A percentile compares a stretch with the other conserved stretches of the same genome.
Evolutionary conservation across 225 moss, liverwort and hornwort genomes (phyloP).

Genomic region (Sphagnum contortum): DNA sequence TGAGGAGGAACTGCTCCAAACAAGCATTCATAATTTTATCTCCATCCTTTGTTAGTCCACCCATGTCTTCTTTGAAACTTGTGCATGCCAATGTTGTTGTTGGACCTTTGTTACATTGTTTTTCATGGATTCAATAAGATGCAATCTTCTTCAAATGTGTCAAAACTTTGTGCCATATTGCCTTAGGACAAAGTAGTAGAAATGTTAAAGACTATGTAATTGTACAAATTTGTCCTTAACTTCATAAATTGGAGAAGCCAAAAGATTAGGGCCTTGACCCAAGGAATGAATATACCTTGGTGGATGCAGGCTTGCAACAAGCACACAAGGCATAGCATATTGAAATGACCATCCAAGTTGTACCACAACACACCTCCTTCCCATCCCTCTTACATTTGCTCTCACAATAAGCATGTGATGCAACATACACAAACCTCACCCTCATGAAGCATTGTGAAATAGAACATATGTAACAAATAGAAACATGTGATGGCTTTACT

Average conservation of each 20-base stretch:
- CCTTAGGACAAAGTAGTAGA: too few species aligned
- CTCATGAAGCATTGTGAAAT: not conserved
- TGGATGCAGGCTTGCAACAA: conserved; percentile 32
- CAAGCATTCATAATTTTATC: not conserved
- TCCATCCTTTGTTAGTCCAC: conserved; percentile 16
- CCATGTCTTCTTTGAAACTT: conserved; percentile 3
- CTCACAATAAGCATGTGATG: conserved; percentile 37
- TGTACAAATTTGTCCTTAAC: too few species aligned
- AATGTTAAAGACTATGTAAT: too few species aligned
- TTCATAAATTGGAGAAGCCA: not conserved
- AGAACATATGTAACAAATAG: too few species aligned
- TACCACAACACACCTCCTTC: conserved; percentile 51
- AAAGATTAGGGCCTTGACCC: too few species aligned
- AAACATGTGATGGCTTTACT: too few species aligned
- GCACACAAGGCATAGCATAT: conserved; percentile 28
- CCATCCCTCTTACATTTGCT: conserved; percentile 35
- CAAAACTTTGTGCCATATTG: too few species aligned
- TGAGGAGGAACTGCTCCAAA: too few species aligned
- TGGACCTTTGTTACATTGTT: conserved; percentile 6
- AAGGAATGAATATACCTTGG: conserved; percentile 17
- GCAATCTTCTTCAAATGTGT: not conserved
- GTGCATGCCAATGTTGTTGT: conserved; percentile 8
- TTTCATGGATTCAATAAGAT: not conserved
- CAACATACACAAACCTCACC: conserved; percentile 22
- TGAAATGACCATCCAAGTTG: conserved; percentile 59